These are phyloP conservation scores for Blastocystis sp. DNA, from an alignment of 352 stramenopile species.

Conservation along the genomic window DNA sequence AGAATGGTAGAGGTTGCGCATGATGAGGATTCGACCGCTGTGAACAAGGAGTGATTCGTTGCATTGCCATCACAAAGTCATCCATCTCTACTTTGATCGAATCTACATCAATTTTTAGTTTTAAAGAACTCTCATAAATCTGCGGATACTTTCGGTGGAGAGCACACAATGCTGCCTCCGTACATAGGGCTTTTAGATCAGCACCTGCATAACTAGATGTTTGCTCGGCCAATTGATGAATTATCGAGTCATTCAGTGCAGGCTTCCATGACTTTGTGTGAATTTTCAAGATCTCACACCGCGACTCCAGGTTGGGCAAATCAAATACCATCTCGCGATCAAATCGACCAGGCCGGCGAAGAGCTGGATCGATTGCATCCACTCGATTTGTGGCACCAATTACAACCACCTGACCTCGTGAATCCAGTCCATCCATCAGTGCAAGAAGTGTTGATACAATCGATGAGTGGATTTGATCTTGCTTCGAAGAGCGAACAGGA, in stretches of 20 bases:
- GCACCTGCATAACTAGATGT: conserved; percentile 81
- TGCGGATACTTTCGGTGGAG: conserved; percentile 76
- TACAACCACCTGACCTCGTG: conserved; percentile 79
- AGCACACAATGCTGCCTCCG: conserved; percentile 79
- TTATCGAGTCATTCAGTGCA: conserved; percentile 68
- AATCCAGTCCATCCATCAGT: conserved; percentile 78
- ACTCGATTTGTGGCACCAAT: conserved; percentile 94
- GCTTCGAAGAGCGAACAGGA: conserved; percentile 80
- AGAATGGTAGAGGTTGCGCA: conserved; percentile 70
- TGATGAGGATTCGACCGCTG: conserved; percentile 68
- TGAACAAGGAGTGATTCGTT: conserved; percentile 65
- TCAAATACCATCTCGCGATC: conserved; percentile 82
- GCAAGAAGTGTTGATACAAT: conserved; percentile 84
- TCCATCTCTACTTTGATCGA: conserved; percentile 72
- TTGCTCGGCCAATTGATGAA: conserved; percentile 73
- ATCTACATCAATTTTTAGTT: conserved; percentile 71
- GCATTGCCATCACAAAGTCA: conserved; percentile 76
- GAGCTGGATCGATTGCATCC: conserved; percentile 84
- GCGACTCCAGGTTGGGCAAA: conserved; percentile 74
- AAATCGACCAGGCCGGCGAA: conserved; percentile 84
- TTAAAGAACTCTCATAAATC: conserved; percentile 76
- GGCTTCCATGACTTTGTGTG: conserved; percentile 80
- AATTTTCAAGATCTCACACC: conserved; percentile 78
- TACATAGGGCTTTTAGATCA: conserved; percentile 81
- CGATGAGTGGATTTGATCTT: conserved; percentile 84